These are phyloP conservation scores for Pseudonitzschia multiseries DNA, from an alignment of 108 stramenopile genomes.

Conservation along the genomic window DNA sequence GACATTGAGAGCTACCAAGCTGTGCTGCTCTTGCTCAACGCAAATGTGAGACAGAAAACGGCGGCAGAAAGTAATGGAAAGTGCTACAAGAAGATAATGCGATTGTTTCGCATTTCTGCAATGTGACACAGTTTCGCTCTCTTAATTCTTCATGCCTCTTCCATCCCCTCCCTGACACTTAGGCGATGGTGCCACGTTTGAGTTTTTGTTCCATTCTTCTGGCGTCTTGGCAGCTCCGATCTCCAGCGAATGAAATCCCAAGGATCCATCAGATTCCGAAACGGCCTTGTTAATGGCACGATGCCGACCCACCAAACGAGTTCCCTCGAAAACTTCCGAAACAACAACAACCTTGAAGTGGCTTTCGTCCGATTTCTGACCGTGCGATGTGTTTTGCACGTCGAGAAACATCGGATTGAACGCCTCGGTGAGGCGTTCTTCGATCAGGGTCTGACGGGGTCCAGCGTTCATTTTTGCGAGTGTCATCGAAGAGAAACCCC, in stretches of 20 bases:
- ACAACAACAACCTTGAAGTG: slow-evolving; percentile 13
- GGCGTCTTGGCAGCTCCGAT: slow-evolving; percentile 12
- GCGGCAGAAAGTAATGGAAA: not conserved
- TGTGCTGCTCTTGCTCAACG: no score
- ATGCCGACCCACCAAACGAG: slow-evolving; percentile 2
- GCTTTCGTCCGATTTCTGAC: slow-evolving; percentile 6
- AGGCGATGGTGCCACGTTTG: not conserved
- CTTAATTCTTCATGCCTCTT: slow-evolving; percentile 1
- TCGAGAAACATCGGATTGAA: not conserved
- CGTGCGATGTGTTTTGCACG: slow-evolving; percentile 8
- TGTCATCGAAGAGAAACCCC: not conserved
- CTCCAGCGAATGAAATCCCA: slow-evolving; percentile 9
- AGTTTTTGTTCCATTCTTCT: not conserved
- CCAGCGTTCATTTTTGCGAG: slow-evolving; percentile 1
- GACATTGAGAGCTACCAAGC: no score
- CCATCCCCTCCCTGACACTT: slow-evolving; percentile 9
- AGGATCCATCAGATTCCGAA: slow-evolving; percentile 13
- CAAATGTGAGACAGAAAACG: no score
- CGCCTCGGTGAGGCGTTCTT: slow-evolving; percentile 7
- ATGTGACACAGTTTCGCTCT: not conserved
- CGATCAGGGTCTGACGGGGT: not conserved
- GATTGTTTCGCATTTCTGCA: not conserved
- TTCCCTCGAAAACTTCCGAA: slow-evolving; percentile 9
- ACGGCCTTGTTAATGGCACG: slow-evolving; percentile 11
- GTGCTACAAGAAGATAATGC: not conserved